Base-by-base conservation (phyloP, 176 grass and related monocot genomes). In the Urochloa ruziziensis region DNA sequence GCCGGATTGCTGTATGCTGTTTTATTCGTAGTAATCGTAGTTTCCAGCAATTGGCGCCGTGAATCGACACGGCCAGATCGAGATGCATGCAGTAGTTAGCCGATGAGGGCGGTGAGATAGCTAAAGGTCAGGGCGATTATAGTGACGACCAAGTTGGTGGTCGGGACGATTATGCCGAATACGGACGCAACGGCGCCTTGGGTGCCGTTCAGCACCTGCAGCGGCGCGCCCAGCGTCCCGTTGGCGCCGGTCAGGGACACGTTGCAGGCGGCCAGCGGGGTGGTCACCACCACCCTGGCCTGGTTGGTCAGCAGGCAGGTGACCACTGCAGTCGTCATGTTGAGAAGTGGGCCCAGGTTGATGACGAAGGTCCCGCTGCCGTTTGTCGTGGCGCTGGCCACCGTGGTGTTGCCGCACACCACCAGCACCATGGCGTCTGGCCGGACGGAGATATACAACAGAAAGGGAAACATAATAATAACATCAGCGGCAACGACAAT, bases 391-490 rank as follows among this genome's bases (percentile, higher is more conserved):
- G 27, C 42, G 48, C 23, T 42, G n/a, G 44, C 62, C 19, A 85
- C 3, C 53, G 82, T 80, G 0, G 5, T 85, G 37, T 32, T 0
- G 21, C 29, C 23, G 49, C 92, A 89, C 44, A 48, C 21, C 77
- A 94, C 4, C 65, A 89, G 61, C 35, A 91, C 89, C 12, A 0
- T 4, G 43, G 89, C 92, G 82, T 89, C 92, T 94, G 83, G 17
- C 58, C 51, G 19, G 67, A 17, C 17, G 7, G 6, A 39, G 37
- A 39, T 39, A 39, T 4, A 39, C 7, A 0, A 39, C 7, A 39
- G 37, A 39, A 39, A 7, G 37, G 37, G 7, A 39, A 39, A 39
- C 37, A 39, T 39, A 37, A 37, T 37, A 37, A 37, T 37, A 37
- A 37, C 4, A 37, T 37, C 36, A 2, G 36, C 36, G 36, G 6